These are phyloP conservation scores for Carpinus fangiana DNA, from an alignment of 306 rosid species.

Conservation along the genomic window DNA sequence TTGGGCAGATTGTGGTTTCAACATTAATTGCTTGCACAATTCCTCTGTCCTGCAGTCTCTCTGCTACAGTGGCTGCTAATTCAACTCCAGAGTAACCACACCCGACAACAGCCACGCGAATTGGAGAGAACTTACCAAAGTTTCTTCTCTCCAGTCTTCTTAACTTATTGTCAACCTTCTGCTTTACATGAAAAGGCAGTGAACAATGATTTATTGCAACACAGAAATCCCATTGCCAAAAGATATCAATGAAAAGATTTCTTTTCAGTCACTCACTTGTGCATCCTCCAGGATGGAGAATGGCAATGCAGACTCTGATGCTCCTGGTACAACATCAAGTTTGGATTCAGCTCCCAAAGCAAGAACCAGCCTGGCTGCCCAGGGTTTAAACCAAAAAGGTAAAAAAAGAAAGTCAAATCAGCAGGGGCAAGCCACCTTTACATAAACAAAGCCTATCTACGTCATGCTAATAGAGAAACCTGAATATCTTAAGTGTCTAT, in stretches of 20 bases:
- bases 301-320: constrained; percentile 75
- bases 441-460: constrained; percentile 1
- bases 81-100: constrained; percentile 96
- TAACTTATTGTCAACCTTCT: constrained; percentile 72
- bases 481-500: not conserved
- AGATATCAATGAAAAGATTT: constrained; percentile 14
- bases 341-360: constrained; percentile 93
- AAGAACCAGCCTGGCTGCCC: constrained; percentile 99
- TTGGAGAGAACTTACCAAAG: constrained; percentile 62
- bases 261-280: constrained; percentile 47
- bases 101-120: constrained; percentile 90
- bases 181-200: constrained; percentile 31
- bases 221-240: constrained; percentile 6
- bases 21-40: constrained; percentile 78
- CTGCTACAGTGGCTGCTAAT: constrained; percentile 91
- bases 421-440: constrained; percentile 8
- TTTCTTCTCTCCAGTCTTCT: constrained; percentile 74
- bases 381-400: constrained; percentile 23
- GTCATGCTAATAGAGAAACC: constrained; percentile 2
- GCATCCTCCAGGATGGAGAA: constrained; percentile 94
- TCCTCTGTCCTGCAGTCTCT: constrained; percentile 82
- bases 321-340: constrained; percentile 89
- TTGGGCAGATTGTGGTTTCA: constrained; percentile 67
- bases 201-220: not conserved
- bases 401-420: constrained; percentile 34